A percentile compares a stretch with the other conserved stretches of the same genome.
These are phyloP conservation scores for Euphorbia celastroides DNA, from an alignment of 441 rosid species.

Conservation along the genomic window DNA sequence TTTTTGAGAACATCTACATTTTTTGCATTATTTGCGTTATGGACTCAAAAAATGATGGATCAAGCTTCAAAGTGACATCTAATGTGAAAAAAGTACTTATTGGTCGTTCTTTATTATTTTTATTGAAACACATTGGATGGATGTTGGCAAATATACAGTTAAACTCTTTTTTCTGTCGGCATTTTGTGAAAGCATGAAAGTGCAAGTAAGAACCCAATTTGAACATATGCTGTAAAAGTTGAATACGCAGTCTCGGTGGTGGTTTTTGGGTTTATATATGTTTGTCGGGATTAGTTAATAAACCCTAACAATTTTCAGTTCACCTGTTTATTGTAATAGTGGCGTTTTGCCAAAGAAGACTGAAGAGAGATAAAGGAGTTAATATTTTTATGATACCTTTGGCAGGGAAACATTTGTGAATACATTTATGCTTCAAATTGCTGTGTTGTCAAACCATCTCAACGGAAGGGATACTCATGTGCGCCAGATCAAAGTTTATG, in stretches of 20 bases:
- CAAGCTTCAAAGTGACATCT: neutral
- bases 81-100: neutral
- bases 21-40: neutral
- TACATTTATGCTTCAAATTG: constrained; percentile 82
- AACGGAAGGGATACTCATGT: constrained; percentile 89
- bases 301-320: too few species aligned
- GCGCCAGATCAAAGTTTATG: constrained; percentile 89
- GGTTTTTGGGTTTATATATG: too few species aligned
- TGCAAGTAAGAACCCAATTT: neutral
- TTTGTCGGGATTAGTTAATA: too few species aligned
- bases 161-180: too few species aligned
- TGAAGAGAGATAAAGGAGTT: neutral
- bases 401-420: constrained; percentile 77
- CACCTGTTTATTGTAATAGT: neutral
- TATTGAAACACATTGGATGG: neutral
- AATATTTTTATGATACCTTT: constrained; percentile 7
- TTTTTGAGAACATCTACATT: neutral
- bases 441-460: constrained; percentile 66
- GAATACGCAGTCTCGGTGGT: neutral
- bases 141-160: too few species aligned
- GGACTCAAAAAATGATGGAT: neutral
- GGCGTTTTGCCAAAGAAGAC: too few species aligned
- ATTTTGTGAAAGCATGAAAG: neutral
- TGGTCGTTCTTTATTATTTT: neutral
- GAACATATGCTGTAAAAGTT: neutral